A percentile compares a stretch with the other conserved stretches of the same genome.
These are phyloP conservation scores for Colletotrichum shisoi DNA, from an alignment of 2,329 filamentous ascomycete species.

Conservation along the genomic window DNA sequence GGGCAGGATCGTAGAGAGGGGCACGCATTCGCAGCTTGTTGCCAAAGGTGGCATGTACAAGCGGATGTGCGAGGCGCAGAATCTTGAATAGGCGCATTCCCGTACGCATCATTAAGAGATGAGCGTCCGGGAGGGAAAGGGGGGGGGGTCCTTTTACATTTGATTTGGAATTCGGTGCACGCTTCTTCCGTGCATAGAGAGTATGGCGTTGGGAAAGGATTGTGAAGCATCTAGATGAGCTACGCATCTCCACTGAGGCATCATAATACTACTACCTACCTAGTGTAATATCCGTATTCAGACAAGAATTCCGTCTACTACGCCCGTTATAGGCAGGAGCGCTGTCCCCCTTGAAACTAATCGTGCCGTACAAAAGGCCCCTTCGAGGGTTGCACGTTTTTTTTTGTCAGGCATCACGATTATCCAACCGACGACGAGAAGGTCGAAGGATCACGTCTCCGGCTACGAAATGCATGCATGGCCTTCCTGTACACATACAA, in stretches of 20 bases:
- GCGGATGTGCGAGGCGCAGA: slow-evolving; percentile 61
- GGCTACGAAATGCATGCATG: too few relatives aligned
- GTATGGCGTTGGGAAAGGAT: neutral
- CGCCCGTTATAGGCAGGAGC: neutral
- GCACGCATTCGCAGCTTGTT: slow-evolving; percentile 68
- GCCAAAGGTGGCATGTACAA: slow-evolving; percentile 58
- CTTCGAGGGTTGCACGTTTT: too few relatives aligned
- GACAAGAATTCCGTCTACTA: neutral
- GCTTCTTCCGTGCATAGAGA: neutral
- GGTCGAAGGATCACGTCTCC: too few relatives aligned
- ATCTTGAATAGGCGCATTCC: slow-evolving; percentile 46
- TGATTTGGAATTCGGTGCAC: neutral
- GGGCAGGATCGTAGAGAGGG: slow-evolving; percentile 65
- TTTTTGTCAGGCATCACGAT: too few relatives aligned
- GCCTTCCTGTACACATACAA: too few relatives aligned
- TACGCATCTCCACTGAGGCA: neutral
- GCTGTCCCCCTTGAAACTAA: neutral
- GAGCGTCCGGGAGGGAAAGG: too few relatives aligned
- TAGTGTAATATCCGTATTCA: slow-evolving; percentile 21
- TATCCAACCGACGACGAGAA: too few relatives aligned
- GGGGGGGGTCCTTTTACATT: neutral
- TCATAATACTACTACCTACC: neutral
- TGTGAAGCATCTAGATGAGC: neutral
- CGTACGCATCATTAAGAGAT: neutral
- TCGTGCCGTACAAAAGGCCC: too few relatives aligned